phyloP scores from a whole-genome alignment of 2,329 filamentous ascomycete genomes.

The Tolypocladium ovalisporum region DNA sequence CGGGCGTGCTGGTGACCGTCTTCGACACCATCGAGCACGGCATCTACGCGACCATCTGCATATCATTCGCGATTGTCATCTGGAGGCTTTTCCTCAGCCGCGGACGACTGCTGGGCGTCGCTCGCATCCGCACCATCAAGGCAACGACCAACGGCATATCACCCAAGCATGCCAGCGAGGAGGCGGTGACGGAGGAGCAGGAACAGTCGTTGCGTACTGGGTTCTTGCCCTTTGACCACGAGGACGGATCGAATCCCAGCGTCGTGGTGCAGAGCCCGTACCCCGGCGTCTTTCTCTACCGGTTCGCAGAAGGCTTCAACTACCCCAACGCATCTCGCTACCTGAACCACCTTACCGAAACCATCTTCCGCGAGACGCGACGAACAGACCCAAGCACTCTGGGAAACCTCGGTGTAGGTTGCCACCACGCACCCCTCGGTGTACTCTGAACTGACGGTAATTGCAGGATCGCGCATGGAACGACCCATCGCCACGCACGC shows the following conservation, averaged over 20 bases:
- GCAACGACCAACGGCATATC: constrained; percentile 51
- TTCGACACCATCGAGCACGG: constrained; percentile 77
- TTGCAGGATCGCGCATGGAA: constrained; percentile 45
- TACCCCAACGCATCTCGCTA: constrained; percentile 43
- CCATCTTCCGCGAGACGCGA: constrained; percentile 33
- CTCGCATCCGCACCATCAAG: constrained; percentile 77
- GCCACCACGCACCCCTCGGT: no score
- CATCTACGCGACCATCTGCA: constrained; percentile 68
- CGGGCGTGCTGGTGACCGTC: constrained; percentile 71
- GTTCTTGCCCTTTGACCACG: constrained; percentile 36
- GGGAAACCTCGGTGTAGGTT: constrained; percentile 35
- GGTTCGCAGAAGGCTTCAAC: constrained; percentile 44
- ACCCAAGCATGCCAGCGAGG: constrained; percentile 6
- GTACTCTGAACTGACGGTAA: constrained; percentile 4
- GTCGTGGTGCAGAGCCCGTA: constrained; percentile 34
- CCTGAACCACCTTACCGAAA: constrained; percentile 35
- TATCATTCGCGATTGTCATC: constrained; percentile 60
- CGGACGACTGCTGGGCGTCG: constrained; percentile 68
- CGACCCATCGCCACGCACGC: constrained; percentile 32
- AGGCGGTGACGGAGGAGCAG: constrained; percentile 34
- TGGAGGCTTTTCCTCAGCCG: constrained; percentile 70
- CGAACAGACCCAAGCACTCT: constrained; percentile 30
- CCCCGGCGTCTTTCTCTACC: constrained; percentile 44
- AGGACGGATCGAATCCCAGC: constrained; percentile 39
- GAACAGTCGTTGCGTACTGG: constrained; percentile 24